Conservation (phyloP, 148 eudicot species). For the Amaranthus palmeri region DNA sequence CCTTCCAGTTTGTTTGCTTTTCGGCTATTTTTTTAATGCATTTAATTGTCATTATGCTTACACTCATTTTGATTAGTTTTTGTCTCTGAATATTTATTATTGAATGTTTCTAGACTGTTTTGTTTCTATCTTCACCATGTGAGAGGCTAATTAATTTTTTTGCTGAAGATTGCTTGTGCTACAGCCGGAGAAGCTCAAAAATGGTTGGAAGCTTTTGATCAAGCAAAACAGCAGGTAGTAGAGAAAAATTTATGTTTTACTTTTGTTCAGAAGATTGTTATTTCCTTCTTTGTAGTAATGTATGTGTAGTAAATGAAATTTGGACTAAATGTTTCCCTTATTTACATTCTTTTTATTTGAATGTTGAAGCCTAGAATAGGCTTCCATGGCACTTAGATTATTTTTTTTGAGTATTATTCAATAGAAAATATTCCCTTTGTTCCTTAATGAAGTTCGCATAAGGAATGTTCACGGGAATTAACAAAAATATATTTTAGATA, state of each 20-base stretch:
- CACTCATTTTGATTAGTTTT: neutral
- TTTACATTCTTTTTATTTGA: neutral
- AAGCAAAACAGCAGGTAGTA: conserved; percentile 82
- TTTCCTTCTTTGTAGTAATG: neutral
- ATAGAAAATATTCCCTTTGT: no score
- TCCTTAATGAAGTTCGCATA: no score
- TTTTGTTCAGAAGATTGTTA: conserved; percentile 2
- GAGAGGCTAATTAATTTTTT: conserved; percentile 21
- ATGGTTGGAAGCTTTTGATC: conserved; percentile 96
- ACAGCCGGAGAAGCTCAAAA: conserved; percentile 71
- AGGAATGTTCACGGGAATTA: no score
- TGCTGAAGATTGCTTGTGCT: conserved; percentile 94
- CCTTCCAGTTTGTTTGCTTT: neutral
- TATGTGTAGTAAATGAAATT: neutral
- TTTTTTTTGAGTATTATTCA: neutral
- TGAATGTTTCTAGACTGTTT: neutral
- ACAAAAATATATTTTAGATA: no score
- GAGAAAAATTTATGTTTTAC: neutral
- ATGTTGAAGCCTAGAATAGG: neutral
- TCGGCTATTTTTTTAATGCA: neutral
- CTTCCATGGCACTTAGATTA: neutral
- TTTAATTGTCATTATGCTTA: neutral
- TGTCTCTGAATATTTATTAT: neutral
- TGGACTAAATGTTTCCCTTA: neutral
- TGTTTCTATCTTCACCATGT: neutral